A percentile compares a stretch with the other conserved stretches of the same genome.
Conservation (phyloP, 805 yeast species). For the Starmera amethionina region DNA sequence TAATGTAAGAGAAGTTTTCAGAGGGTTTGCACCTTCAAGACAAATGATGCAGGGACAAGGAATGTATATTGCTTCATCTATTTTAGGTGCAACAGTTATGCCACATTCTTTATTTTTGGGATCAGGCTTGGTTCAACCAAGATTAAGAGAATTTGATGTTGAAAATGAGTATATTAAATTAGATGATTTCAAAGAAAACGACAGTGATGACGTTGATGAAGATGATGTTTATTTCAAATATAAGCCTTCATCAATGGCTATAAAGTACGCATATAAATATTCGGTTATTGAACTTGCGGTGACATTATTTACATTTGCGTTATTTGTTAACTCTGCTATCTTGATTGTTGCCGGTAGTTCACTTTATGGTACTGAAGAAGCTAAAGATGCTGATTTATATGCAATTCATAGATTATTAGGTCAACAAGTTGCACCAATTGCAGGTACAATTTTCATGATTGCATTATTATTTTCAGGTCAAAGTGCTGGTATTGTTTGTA, state of each 20-base stretch:
- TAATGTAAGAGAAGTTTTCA: conserved; percentile 37
- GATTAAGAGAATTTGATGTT: conserved; percentile 66
- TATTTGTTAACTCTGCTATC: conserved; percentile 81
- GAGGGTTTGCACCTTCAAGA: conserved; percentile 63
- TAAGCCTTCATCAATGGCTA: conserved; percentile 64
- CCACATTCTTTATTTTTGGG: conserved; percentile 85
- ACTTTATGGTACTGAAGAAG: conserved; percentile 58
- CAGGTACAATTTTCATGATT: conserved; percentile 76
- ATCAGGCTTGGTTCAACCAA: conserved; percentile 77
- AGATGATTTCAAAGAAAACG: conserved; percentile 1
- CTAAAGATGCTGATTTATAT: conserved; percentile 71
- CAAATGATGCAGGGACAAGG: conserved; percentile 49
- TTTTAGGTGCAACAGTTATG: conserved; percentile 91
- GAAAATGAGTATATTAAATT: conserved; percentile 39
- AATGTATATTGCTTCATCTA: conserved; percentile 65
- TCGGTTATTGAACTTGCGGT: conserved; percentile 63
- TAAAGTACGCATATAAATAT: conserved; percentile 59
- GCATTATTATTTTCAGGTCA: conserved; percentile 82
- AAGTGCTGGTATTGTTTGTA: conserved; percentile 92
- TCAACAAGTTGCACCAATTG: conserved; percentile 54
- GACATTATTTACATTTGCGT: conserved; percentile 69
- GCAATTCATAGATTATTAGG: conserved; percentile 62
- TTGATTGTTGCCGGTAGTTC: conserved; percentile 77
- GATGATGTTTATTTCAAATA: conserved; percentile 38
- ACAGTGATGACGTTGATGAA: conserved; percentile 9